Evolutionary conservation across 805 yeast species (phyloP).

Genomic region (Maudiozyma barnettii): DNA sequence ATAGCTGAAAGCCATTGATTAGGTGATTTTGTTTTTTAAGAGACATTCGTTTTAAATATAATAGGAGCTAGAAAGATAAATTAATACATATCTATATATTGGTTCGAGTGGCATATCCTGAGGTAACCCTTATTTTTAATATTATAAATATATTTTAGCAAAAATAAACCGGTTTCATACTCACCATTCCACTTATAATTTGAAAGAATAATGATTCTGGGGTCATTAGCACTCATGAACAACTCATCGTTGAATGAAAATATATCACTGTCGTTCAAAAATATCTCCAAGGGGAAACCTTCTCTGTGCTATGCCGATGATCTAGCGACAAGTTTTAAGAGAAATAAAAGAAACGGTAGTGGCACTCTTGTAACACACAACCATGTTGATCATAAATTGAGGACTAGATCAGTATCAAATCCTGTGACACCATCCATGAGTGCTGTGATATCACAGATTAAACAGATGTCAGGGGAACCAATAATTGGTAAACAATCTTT

Average conservation of each 20-base stretch:
- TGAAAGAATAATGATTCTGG: slow-evolving; percentile 1
- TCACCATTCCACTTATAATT: no score
- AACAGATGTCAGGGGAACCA: neutral
- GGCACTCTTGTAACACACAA: no score
- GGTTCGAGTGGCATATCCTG: no score
- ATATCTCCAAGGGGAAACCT: neutral
- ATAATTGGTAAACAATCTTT: neutral
- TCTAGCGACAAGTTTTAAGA: neutral
- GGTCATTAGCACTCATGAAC: neutral
- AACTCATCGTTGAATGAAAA: slow-evolving; percentile 1
- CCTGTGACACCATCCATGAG: slow-evolving; percentile 20
- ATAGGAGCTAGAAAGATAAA: no score
- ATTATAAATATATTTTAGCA: no score
- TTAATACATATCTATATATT: no score
- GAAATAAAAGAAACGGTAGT: neutral
- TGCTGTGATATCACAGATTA: slow-evolving; percentile 20
- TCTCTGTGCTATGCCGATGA: neutral
- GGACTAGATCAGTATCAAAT: neutral
- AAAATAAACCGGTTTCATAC: no score
- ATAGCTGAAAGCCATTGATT: no score
- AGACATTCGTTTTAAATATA: no score
- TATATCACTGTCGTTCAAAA: slow-evolving; percentile 1
- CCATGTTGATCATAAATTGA: neutral
- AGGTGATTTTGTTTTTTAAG: no score
- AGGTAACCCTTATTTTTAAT: no score